A percentile compares a stretch with the other conserved stretches of the same genome.
Evolutionary conservation across 1,139 yeast genomes (phyloP).

Genomic region (Magnusiomyces ingens): DNA sequence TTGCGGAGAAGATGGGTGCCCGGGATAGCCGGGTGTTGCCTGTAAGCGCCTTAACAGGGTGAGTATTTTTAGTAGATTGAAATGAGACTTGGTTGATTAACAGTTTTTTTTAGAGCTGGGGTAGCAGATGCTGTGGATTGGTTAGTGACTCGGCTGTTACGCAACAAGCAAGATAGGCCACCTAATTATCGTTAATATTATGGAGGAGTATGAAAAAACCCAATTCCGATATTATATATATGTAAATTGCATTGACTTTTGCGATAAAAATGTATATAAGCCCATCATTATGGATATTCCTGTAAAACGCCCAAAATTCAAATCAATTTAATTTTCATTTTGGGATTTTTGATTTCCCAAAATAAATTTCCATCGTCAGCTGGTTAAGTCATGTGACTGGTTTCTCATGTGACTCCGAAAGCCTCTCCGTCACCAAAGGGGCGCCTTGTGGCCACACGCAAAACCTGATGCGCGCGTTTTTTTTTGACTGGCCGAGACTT

Average conservation of each 20-base stretch:
- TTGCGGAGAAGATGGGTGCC: constrained; percentile 79
- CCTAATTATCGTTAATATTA: constrained; percentile 41
- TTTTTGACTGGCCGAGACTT: too few species aligned
- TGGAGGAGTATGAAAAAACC: too few species aligned
- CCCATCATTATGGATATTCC: too few species aligned
- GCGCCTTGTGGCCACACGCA: too few species aligned
- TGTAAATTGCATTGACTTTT: too few species aligned
- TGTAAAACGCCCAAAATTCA: too few species aligned
- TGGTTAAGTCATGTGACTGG: background rate
- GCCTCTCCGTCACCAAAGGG: too few species aligned
- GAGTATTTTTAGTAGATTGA: background rate
- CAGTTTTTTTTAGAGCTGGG: constrained; percentile 49
- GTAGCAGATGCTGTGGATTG: constrained; percentile 82
- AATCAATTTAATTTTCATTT: too few species aligned
- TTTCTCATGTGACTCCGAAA: too few species aligned
- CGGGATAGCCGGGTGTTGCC: constrained; percentile 87
- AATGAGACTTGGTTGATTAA: background rate
- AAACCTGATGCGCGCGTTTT: too few species aligned
- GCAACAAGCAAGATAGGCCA: constrained; percentile 68
- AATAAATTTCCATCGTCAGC: background rate
- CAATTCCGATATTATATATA: too few species aligned
- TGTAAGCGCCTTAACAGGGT: constrained; percentile 71
- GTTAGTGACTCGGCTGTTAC: constrained; percentile 67
- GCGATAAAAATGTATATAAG: too few species aligned
- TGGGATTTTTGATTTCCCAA: background rate